Evolutionary conservation across 495 filamentous ascomycete genomes (phyloP), one percentile per base, ranked within the genome.

Genomic region (Podospora pseudocomata): DNA sequence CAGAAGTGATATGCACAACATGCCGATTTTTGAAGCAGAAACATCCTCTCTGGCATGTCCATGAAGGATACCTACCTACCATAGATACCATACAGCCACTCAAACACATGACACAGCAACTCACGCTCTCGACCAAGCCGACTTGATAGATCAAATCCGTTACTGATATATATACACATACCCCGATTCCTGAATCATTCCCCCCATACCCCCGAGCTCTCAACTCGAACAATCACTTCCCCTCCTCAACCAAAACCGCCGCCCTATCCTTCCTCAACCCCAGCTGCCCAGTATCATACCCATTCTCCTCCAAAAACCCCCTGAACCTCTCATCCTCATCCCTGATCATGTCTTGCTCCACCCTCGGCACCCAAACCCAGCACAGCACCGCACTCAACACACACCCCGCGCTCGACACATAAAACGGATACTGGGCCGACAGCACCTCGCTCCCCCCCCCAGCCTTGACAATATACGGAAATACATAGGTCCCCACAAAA

Each of bases 401-500:
- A 74, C 86, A 90, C 67, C 92, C 74, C 15, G 82, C 75, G 65
- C 87, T 89, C 58, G 86, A 87, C 49, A 93, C 88, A 73, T 87
- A 93, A 78, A 93, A 95, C 0, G 92, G 92, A 73, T 93, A 89
- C 75, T 96, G 92, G 28, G 91, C 93, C 16, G 82, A 82, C 9
- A 84, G 80, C 0, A 82, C 76, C 18, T 77, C 76, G 20, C 73
- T 63, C 23, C 73, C 70, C 3, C 85, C 85, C n/a, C 89, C 90
- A 0, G 91, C 90, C 23, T 84, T 79, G 57, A 87, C 82, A 64
- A 94, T 89, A 64, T 90, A 82, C 0, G 91, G 90, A 70, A 96
- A 91, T 6, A 93, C 87, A 69, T 90, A 92, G 18, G 90, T 91
- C 54, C 94, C 94, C n/a, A 96, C 87, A 73, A 97, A 97, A 7